phyloP scores from a whole-genome alignment of 345 rosid species.

The Physaria fendleri region DNA sequence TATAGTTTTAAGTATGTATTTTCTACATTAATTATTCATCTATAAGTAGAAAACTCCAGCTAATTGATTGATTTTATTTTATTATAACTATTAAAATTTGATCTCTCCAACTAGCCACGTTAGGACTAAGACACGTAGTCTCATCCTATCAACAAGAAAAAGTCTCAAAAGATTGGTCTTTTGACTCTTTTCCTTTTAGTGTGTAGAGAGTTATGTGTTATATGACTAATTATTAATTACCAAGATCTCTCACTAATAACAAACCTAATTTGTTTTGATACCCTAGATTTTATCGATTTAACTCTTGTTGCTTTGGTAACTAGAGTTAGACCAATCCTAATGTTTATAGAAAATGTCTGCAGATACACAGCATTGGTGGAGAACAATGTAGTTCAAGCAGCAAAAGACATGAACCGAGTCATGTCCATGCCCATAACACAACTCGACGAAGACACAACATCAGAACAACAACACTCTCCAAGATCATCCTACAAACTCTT shows the following conservation, averaged over 20 bases:
- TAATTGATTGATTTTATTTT: not conserved
- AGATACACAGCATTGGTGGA: slow-evolving; percentile 79
- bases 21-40: not conserved
- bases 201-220: not conserved
- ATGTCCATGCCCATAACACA: slow-evolving; percentile 42
- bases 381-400: slow-evolving; percentile 55
- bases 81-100: not conserved
- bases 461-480: slow-evolving; percentile 11
- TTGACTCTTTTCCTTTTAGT: not conserved
- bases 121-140: not conserved
- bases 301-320: no score
- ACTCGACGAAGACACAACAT: slow-evolving; percentile 36
- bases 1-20: slow-evolving; percentile 9
- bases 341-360: not conserved
- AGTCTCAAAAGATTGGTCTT: not conserved
- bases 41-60: slow-evolving; percentile 21
- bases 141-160: not conserved
- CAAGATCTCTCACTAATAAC: not conserved
- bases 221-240: not conserved
- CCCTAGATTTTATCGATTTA: no score
- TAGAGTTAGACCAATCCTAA: no score
- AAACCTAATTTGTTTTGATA: not conserved
- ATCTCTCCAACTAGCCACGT: not conserved
- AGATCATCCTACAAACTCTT: slow-evolving; percentile 41
- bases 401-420: slow-evolving; percentile 60